A percentile compares a stretch with the other conserved stretches of the same genome.
Conservation (phyloP, 1,284 basidiomycete species). For the Serendipita sp. region DNA sequence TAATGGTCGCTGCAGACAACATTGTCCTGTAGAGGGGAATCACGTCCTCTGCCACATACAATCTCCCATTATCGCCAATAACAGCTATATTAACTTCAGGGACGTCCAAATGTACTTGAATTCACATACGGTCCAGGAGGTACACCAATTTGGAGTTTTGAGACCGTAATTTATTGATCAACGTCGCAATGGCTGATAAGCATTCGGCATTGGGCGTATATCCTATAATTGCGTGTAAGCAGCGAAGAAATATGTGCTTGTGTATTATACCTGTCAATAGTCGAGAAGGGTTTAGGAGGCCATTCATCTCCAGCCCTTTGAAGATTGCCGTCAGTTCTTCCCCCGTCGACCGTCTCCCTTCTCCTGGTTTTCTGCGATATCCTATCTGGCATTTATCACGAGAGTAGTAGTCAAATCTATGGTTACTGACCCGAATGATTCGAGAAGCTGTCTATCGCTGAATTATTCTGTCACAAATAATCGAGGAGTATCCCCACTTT, state of each 20-base stretch:
- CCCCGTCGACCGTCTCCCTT: conserved; percentile 59
- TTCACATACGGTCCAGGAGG: conserved; percentile 71
- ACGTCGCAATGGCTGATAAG: conserved; percentile 48
- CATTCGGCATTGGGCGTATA: conserved; percentile 83
- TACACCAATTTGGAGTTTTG: conserved; percentile 57
- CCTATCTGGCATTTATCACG: neutral
- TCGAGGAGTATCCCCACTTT: conserved; percentile 24
- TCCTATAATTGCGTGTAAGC: conserved; percentile 27
- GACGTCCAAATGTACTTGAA: neutral
- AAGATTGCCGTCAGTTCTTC: conserved; percentile 58
- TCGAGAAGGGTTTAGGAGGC: conserved; percentile 45
- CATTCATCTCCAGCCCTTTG: conserved; percentile 50
- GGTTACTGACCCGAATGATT: conserved; percentile 72
- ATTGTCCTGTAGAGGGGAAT: conserved; percentile 79
- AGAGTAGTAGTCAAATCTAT: neutral
- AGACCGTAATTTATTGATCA: conserved; percentile 47
- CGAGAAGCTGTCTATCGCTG: conserved; percentile 49
- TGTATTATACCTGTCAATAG: conserved; percentile 49
- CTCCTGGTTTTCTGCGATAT: conserved; percentile 16
- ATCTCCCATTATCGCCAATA: conserved; percentile 73
- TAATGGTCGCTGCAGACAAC: conserved; percentile 71
- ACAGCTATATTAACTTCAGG: conserved; percentile 40
- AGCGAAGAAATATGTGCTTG: neutral
- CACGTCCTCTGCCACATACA: conserved; percentile 83
- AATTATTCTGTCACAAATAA: neutral